Evolutionary conservation across 2,329 filamentous ascomycete genomes (phyloP).

Genomic region (Calonectria pteridis): DNA sequence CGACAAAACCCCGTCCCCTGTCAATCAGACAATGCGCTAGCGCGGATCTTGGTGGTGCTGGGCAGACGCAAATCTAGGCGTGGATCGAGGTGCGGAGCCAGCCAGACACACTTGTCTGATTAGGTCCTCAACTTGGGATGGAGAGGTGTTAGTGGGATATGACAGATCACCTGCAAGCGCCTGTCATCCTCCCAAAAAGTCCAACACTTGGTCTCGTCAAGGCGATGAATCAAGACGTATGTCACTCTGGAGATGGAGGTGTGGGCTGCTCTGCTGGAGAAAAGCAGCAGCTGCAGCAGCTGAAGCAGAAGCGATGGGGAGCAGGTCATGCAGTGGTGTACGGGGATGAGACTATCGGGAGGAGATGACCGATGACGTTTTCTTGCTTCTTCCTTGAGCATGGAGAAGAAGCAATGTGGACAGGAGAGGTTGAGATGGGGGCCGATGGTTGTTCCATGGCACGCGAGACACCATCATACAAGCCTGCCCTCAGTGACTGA

Average conservation of each 20-base stretch:
- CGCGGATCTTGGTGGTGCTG: constrained; percentile 9
- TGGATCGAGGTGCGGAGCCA: constrained; percentile 28
- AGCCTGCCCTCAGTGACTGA: neutral
- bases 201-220: constrained; percentile 27
- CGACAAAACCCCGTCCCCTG: constrained; percentile 17
- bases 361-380: constrained; percentile 37
- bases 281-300: neutral
- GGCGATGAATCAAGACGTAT: neutral
- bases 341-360: constrained; percentile 33
- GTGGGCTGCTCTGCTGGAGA: neutral
- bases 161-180: constrained; percentile 35
- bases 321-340: neutral
- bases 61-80: constrained; percentile 34
- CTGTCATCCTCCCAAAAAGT: constrained; percentile 21
- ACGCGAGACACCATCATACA: constrained; percentile 19
- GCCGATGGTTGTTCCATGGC: constrained; percentile 16
- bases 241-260: constrained; percentile 35
- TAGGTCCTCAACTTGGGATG: constrained; percentile 33
- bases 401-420: constrained; percentile 22
- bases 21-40: constrained; percentile 30
- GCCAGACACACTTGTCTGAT: constrained; percentile 39
- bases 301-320: neutral
- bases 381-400: neutral
- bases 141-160: constrained; percentile 30
- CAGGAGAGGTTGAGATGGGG: neutral